Conservation (phyloP, 306 rosid species). For the Castanea sativa region DNA sequence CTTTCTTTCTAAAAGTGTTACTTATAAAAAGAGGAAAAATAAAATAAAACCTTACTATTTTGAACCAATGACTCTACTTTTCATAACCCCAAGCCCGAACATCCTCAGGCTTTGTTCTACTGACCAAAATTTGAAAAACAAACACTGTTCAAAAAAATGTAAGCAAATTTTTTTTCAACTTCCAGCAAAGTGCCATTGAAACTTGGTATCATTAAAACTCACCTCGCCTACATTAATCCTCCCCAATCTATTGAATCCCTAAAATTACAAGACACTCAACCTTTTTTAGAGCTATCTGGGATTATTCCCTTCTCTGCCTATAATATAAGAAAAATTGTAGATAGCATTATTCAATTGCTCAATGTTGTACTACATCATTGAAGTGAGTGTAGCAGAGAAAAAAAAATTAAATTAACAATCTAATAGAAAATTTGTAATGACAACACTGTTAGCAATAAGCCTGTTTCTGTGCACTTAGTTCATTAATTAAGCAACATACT, state of each 20-base stretch:
- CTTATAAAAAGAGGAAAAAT: not conserved
- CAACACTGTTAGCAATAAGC: not conserved
- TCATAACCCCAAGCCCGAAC: too few relatives aligned
- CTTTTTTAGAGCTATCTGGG: not conserved
- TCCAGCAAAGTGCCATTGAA: not conserved
- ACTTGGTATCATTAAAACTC: not conserved
- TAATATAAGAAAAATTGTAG: not conserved
- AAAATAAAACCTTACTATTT: too few relatives aligned
- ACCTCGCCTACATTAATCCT: not conserved
- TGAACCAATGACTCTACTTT: too few relatives aligned
- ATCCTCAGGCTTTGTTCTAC: not conserved
- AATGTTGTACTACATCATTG: not conserved
- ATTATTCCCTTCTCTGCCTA: not conserved
- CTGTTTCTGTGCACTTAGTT: not conserved
- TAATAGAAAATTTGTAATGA: not conserved
- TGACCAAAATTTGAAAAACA: not conserved
- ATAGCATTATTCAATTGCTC: not conserved
- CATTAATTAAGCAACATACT: not conserved
- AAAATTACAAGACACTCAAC: not conserved
- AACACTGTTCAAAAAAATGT: not conserved
- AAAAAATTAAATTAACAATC: not conserved
- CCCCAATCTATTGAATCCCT: not conserved
- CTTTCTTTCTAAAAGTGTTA: not conserved
- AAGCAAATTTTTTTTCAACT: not conserved
- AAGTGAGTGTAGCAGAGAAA: not conserved